Conservation (phyloP, 139 green algal genomes). For the Microglena sp. region DNA sequence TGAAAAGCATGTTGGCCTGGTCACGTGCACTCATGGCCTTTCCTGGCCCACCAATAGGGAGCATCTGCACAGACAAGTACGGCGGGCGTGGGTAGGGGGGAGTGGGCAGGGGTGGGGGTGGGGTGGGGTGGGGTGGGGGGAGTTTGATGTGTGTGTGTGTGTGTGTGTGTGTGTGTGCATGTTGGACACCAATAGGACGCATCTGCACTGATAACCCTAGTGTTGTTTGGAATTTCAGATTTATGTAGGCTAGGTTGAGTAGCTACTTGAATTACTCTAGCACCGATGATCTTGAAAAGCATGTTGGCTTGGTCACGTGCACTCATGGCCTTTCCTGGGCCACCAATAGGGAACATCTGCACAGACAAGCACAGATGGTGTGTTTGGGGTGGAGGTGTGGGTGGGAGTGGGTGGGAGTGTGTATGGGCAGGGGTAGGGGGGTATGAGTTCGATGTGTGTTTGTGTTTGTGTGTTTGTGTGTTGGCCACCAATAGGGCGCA, state of each 20-base stretch:
- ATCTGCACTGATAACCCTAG: no score
- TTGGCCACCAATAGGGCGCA: no score
- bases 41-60: conserved; percentile 93
- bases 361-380: neutral
- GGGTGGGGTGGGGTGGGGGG: neutral
- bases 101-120: neutral
- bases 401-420: neutral
- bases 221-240: no score
- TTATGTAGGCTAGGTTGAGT: no score
- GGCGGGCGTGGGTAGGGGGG: neutral
- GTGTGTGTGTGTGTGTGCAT: conserved; percentile 8
- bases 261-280: conserved; percentile 84
- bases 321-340: conserved; percentile 77
- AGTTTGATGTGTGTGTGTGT: neutral
- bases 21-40: conserved; percentile 74
- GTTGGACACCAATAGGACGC: neutral
- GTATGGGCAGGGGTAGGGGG: no score
- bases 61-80: conserved; percentile 39
- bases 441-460: no score
- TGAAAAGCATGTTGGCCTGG: conserved; percentile 91
- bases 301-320: conserved; percentile 86
- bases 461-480: no score
- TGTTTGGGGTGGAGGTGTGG: neutral
- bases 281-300: conserved; percentile 78
- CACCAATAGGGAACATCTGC: conserved; percentile 90